A percentile compares a stretch with the other conserved stretches of the same genome.
Conservation (phyloP, 345 rosid species). For the sweet orange (Citrus sinensis) region DNA sequence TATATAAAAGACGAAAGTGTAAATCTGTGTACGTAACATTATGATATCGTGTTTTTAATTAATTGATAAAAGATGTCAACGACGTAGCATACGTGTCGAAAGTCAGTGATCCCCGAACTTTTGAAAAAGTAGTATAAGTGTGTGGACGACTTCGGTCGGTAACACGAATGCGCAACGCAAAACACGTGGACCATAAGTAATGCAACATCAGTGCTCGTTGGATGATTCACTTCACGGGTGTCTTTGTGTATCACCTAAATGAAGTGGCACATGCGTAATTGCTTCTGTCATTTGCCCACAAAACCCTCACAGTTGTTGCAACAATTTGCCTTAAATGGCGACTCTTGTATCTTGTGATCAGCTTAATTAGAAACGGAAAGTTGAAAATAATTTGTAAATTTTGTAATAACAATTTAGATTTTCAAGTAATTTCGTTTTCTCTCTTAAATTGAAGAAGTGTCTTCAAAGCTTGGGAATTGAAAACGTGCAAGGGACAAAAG, state of each 20-base stretch:
- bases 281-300: constrained; percentile 3
- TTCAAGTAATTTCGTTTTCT: not conserved
- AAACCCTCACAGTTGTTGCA: not conserved
- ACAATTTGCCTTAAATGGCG: not conserved
- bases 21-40: not conserved
- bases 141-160: not conserved
- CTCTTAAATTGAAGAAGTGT: not conserved
- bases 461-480: constrained; percentile 9
- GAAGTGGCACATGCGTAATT: not conserved
- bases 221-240: not conserved
- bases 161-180: not conserved
- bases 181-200: not conserved
- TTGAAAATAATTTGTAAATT: not conserved
- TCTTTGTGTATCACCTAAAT: not conserved
- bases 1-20: not conserved
- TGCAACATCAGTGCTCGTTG: not conserved
- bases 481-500: constrained; percentile 4
- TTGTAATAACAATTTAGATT: not conserved
- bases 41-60: not conserved
- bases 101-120: not conserved
- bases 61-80: not conserved
- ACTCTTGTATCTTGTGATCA: not conserved
- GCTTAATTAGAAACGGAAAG: not conserved
- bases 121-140: not conserved
- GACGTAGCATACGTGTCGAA: not conserved